These are phyloP conservation scores for Allium fistulosum DNA, from an alignment of 106 monocot genomes.

Conservation along the genomic window DNA sequence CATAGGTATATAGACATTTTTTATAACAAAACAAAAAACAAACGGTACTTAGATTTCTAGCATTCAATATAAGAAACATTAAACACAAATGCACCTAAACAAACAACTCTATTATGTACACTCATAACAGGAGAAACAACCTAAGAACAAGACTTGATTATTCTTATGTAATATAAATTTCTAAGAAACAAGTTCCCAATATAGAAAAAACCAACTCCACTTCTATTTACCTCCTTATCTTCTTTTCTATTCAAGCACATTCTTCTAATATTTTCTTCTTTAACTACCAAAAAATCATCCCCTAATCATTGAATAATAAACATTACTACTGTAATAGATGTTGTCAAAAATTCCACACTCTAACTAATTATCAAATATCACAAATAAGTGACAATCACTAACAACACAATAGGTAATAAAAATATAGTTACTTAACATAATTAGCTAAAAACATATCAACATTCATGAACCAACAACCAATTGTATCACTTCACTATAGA, in stretches of 20 bases:
- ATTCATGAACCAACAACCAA: too few species aligned
- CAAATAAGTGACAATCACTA: too few species aligned
- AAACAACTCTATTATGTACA: background rate
- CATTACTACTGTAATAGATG: too few species aligned
- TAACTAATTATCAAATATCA: too few species aligned
- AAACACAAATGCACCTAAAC: background rate
- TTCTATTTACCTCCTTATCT: background rate
- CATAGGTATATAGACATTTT: too few species aligned
- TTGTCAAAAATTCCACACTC: too few species aligned
- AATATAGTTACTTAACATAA: too few species aligned
- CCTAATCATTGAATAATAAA: conserved; percentile 3
- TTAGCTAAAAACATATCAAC: too few species aligned
- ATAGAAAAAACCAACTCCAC: background rate
- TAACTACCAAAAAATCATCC: conserved; percentile 1
- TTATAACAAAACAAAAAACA: too few species aligned
- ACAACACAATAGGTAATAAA: too few species aligned
- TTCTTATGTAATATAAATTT: conserved; percentile 10
- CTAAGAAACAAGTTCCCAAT: conserved; percentile 8
- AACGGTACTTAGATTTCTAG: too few species aligned
- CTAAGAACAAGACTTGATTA: conserved; percentile 10
- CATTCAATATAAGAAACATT: background rate
- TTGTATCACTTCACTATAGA: too few species aligned
- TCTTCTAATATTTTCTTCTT: background rate
- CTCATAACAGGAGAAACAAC: background rate
- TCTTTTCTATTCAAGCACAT: background rate